Evolutionary conservation across 2,329 filamentous ascomycete genomes (phyloP).

Genomic region (Biscogniauxia marginata): DNA sequence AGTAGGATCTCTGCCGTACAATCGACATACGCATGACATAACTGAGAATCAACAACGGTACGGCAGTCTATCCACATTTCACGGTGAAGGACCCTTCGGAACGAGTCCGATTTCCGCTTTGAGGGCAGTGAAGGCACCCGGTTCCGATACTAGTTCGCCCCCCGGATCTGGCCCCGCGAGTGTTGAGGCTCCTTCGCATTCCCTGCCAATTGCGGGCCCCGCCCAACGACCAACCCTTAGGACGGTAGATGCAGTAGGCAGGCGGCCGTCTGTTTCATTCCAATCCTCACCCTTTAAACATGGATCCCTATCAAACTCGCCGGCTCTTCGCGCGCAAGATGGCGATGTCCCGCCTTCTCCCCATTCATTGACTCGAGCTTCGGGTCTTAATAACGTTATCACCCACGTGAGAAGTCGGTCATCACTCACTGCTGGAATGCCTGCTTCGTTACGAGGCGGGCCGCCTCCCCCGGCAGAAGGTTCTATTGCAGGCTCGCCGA

Average conservation of each 20-base stretch:
- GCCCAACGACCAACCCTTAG: slow-evolving; percentile 38
- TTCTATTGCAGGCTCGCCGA: slow-evolving; percentile 73
- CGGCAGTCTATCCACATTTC: slow-evolving; percentile 85
- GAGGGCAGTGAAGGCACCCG: slow-evolving; percentile 62
- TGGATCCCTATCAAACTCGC: slow-evolving; percentile 89
- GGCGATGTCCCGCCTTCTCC: slow-evolving; percentile 55
- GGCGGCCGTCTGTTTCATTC: slow-evolving; percentile 83
- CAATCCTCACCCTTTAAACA: slow-evolving; percentile 83
- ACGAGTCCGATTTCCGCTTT: slow-evolving; percentile 86
- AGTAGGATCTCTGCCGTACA: slow-evolving; percentile 72
- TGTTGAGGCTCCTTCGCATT: slow-evolving; percentile 47
- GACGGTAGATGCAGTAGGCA: slow-evolving; percentile 52
- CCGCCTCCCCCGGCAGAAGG: slow-evolving; percentile 61
- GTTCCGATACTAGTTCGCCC: slow-evolving; percentile 62
- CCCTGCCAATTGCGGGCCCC: slow-evolving; percentile 49
- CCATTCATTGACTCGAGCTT: slow-evolving; percentile 49
- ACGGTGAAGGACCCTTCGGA: slow-evolving; percentile 73
- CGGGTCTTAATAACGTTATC: slow-evolving; percentile 48
- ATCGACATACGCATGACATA: slow-evolving; percentile 47
- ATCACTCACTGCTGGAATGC: slow-evolving; percentile 73
- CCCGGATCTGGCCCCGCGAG: slow-evolving; percentile 49
- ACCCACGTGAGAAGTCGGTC: slow-evolving; percentile 66
- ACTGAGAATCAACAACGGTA: slow-evolving; percentile 75
- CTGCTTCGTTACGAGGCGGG: slow-evolving; percentile 67
- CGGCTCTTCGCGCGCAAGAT: slow-evolving; percentile 52